These are phyloP conservation scores for Penicillium desertorum DNA, from an alignment of 495 filamentous ascomycete species.

Conservation along the genomic window DNA sequence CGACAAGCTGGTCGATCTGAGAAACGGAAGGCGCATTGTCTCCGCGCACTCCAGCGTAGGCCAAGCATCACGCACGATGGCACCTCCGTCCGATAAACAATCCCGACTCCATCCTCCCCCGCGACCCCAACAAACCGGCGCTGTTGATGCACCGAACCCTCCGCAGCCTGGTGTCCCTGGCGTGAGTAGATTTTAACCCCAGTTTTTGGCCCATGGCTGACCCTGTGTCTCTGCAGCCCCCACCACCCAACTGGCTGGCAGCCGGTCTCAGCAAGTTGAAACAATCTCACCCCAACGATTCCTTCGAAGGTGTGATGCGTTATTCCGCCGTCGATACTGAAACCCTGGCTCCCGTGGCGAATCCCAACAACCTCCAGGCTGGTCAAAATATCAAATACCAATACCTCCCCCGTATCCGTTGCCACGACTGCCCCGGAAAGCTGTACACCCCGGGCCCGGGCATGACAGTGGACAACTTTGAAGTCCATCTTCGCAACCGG, in stretches of 20 bases:
- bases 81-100: slow-evolving; percentile 51
- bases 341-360: slow-evolving; percentile 55
- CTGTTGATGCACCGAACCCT: slow-evolving; percentile 61
- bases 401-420: slow-evolving; percentile 82
- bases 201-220: slow-evolving; percentile 24
- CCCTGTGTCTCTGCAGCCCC: slow-evolving; percentile 53
- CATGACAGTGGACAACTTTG: slow-evolving; percentile 81
- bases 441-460: slow-evolving; percentile 86
- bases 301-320: slow-evolving; percentile 85
- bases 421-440: slow-evolving; percentile 89
- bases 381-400: slow-evolving; percentile 60
- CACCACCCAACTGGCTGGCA: slow-evolving; percentile 78
- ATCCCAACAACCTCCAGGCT: slow-evolving; percentile 49
- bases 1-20: slow-evolving; percentile 40
- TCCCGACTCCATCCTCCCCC: slow-evolving; percentile 32
- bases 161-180: slow-evolving; percentile 54
- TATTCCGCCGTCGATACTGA: slow-evolving; percentile 71
- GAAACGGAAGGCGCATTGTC: slow-evolving; percentile 26
- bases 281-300: slow-evolving; percentile 66
- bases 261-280: slow-evolving; percentile 62
- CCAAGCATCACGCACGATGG: slow-evolving; percentile 59
- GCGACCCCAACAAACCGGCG: slow-evolving; percentile 57
- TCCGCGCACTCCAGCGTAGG: slow-evolving; percentile 7
- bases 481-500: slow-evolving; percentile 81
- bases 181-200: slow-evolving; percentile 50